A percentile compares a stretch with the other conserved stretches of the same genome.
Conservation (phyloP, 495 filamentous ascomycete species). For the Tuber microsphaerosporum region DNA sequence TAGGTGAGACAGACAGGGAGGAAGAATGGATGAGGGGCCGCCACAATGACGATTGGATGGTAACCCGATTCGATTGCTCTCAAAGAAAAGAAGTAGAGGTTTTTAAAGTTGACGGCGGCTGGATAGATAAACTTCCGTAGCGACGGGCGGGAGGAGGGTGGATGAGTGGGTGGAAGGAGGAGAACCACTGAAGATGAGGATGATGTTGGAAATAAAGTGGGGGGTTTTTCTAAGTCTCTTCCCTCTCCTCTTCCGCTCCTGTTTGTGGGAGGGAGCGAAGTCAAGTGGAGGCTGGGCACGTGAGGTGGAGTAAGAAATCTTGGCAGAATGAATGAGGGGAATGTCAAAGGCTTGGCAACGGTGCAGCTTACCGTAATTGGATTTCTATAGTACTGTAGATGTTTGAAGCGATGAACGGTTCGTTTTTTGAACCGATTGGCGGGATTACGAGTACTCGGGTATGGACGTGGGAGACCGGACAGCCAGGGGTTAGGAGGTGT, state of each 20-base stretch:
- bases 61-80: not conserved
- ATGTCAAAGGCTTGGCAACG: not conserved
- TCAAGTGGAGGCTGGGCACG: not conserved
- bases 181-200: not conserved
- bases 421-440: not conserved
- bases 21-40: not conserved
- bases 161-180: not conserved
- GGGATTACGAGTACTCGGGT: too few species aligned
- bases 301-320: not conserved
- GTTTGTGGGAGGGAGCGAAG: not conserved
- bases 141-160: too few species aligned
- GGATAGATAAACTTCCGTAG: not conserved
- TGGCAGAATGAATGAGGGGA: not conserved
- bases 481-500: too few species aligned
- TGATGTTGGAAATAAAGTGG: not conserved
- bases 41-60: not conserved
- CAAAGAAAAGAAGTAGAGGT: not conserved
- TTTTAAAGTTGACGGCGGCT: not conserved
- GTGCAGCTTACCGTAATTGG: not conserved
- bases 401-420: not conserved
- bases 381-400: too few species aligned
- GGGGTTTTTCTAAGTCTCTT: not conserved
- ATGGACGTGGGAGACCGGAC: too few species aligned
- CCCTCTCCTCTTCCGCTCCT: not conserved
- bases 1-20: not conserved